These are phyloP conservation scores for Tulasnella sp. DNA, from an alignment of 768 basidiomycete genomes.

Conservation along the genomic window DNA sequence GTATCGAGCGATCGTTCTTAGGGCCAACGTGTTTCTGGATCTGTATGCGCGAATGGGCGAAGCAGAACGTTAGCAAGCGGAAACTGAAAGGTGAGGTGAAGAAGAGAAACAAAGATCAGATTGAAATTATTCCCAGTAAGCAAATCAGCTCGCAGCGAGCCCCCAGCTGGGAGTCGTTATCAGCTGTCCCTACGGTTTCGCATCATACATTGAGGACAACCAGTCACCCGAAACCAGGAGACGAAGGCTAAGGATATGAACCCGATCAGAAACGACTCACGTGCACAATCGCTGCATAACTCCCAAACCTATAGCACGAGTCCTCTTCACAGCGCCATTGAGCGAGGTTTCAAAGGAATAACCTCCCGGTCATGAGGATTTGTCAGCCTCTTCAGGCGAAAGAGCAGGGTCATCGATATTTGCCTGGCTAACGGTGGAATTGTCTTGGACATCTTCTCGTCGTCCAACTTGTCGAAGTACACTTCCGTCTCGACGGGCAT, in stretches of 20 bases:
- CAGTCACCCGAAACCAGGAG: too few species aligned
- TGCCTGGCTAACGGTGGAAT: too few species aligned
- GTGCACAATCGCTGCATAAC: conserved; percentile 73
- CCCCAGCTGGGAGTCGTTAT: conserved; percentile 46
- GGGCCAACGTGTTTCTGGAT: too few species aligned
- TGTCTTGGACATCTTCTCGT: too few species aligned
- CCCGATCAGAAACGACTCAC: conserved; percentile 54
- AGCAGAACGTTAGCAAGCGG: too few species aligned
- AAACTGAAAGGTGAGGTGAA: too few species aligned
- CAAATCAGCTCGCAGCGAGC: conserved; percentile 50
- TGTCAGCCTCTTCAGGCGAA: conserved; percentile 33
- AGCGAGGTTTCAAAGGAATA: conserved; percentile 89
- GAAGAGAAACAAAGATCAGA: too few species aligned
- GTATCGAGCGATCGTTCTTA: too few species aligned
- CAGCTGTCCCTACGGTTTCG: conserved; percentile 58
- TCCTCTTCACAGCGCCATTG: conserved; percentile 77
- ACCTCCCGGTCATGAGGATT: conserved; percentile 67
- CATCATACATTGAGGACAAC: too few species aligned
- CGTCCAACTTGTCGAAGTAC: background rate
- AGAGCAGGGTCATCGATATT: background rate
- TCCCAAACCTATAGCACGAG: conserved; percentile 57
- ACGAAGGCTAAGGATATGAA: too few species aligned
- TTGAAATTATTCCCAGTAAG: conserved; percentile 37
- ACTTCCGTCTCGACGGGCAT: conserved; percentile 27
- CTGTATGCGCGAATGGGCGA: too few species aligned